Evolutionary conservation across 1,284 basidiomycete species (phyloP).

Genomic region (Ustilago lituana): DNA sequence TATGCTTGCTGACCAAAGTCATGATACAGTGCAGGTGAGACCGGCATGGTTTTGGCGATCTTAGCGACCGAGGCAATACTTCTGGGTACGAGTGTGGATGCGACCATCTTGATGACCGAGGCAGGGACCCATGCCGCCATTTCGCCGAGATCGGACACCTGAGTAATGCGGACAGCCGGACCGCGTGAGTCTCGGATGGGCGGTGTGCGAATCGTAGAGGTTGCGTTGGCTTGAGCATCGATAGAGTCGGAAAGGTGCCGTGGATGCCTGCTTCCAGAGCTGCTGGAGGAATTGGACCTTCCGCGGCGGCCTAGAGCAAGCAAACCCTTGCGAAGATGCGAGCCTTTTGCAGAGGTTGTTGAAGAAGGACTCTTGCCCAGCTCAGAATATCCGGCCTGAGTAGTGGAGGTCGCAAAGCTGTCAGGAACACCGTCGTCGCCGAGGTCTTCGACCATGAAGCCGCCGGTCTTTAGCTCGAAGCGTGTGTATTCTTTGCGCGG

Average conservation of each 20-base stretch:
- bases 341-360: conserved; percentile 16
- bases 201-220: not conserved
- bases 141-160: conserved; percentile 58
- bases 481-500: conserved; percentile 55
- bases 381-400: conserved; percentile 1
- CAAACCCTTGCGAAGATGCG: conserved; percentile 31
- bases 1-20: conserved; percentile 8
- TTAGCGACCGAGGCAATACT: conserved; percentile 54
- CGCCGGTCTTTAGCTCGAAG: conserved; percentile 53
- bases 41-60: conserved; percentile 45
- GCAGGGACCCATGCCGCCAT: conserved; percentile 59
- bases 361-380: conserved; percentile 23
- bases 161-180: conserved; percentile 49
- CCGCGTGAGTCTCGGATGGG: conserved; percentile 35
- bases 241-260: conserved; percentile 5
- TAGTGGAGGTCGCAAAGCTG: not conserved
- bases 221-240: not conserved
- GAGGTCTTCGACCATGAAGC: conserved; percentile 61
- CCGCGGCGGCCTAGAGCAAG: conserved; percentile 28
- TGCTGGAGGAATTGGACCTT: conserved; percentile 26
- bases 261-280: conserved; percentile 21
- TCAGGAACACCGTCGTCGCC: conserved; percentile 47
- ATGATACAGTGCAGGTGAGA: conserved; percentile 31
- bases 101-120: conserved; percentile 59
- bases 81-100: conserved; percentile 53